Evolutionary conservation across 2,329 filamentous ascomycete genomes (phyloP), one percentile per base, ranked within the genome.

Genomic region (Paracoccidioides lutzii): DNA sequence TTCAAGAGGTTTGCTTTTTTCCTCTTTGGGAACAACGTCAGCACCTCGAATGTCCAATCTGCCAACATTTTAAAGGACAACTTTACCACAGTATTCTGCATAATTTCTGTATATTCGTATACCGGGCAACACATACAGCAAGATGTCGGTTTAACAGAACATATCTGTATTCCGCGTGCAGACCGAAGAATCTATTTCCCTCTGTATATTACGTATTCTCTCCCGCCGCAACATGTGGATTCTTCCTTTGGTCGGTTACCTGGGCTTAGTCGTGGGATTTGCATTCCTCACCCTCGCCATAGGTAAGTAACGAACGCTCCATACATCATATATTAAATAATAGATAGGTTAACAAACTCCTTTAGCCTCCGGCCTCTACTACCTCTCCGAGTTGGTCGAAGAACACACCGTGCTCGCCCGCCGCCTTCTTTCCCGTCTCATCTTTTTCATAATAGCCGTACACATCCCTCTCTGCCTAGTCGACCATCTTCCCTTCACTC

Each of bases 371-470:
- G 93, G 93, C 41, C 83, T 98, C 32, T 98, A 98, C 76, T 98
- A 98, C 71, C 85, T 98, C 54, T 96, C 91, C 30, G 93, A 98
- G 71, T 83, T 97, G 12, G 93, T 98, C 59, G 93, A 98, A 74
- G 93, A 98, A 71, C 91, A 98, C 69, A 96, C 91, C 3, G 91
- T 97, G 9, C 73, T 95, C 59, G 87, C 90, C 10, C 95, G 95
- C 69, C 88, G 85, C 56, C 76, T 96, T n/a, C 78, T 98, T 53
- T 86, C 81, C 38, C 84, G 82, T 44, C 77, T 97, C 55, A 96
- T 97, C 65, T 95, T 95, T 74, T 76, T 74, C 59, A 82, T 95
- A 61, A 85, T 96, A 59, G 79, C 65, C 35, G 69, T 90, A 5
- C 91, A 96, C 69, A 59, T 83, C 8, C 73, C 91, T 3, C 82